These are phyloP conservation scores for Aspergillus calidoustus DNA, from an alignment of 2,329 filamentous ascomycete genomes.

Conservation along the genomic window DNA sequence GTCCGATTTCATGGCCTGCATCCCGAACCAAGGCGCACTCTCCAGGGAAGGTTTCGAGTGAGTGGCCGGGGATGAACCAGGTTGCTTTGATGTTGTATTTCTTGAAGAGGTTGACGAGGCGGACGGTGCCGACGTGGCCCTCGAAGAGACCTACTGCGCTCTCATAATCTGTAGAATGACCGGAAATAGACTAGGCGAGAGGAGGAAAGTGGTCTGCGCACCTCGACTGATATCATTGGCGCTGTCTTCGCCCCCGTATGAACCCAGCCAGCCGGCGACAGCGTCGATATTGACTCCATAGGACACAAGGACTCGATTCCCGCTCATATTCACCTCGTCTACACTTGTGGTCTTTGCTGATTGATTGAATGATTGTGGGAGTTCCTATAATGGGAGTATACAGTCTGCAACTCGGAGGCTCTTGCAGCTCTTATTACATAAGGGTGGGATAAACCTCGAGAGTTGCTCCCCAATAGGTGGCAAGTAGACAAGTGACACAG, in stretches of 20 bases:
- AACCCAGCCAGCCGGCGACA: slow-evolving; percentile 76
- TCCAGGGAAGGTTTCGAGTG: slow-evolving; percentile 68
- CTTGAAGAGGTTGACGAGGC: slow-evolving; percentile 71
- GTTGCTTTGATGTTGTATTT: slow-evolving; percentile 74
- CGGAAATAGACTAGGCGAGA: background rate
- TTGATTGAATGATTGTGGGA: no score
- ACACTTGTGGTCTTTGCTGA: no score
- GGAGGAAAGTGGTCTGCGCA: slow-evolving; percentile 27
- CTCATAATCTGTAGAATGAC: no score
- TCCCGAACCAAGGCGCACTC: slow-evolving; percentile 66
- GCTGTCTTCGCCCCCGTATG: slow-evolving; percentile 74
- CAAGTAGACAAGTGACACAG: no score
- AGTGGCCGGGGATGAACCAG: slow-evolving; percentile 69
- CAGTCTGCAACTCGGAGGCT: no score
- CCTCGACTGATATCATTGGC: slow-evolving; percentile 74
- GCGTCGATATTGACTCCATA: slow-evolving; percentile 77
- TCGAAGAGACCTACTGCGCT: slow-evolving; percentile 63
- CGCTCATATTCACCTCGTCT: slow-evolving; percentile 30
- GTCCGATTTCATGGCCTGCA: slow-evolving; percentile 67
- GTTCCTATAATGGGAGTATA: no score
- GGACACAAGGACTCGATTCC: slow-evolving; percentile 59
- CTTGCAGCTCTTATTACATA: background rate
- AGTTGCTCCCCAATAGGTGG: background rate
- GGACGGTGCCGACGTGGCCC: slow-evolving; percentile 67
- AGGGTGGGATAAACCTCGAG: background rate